Evolutionary conservation across 208 protist genomes (phyloP), one percentile per base, ranked within the genome.

Genomic region (Crithidia fasciculata): DNA sequence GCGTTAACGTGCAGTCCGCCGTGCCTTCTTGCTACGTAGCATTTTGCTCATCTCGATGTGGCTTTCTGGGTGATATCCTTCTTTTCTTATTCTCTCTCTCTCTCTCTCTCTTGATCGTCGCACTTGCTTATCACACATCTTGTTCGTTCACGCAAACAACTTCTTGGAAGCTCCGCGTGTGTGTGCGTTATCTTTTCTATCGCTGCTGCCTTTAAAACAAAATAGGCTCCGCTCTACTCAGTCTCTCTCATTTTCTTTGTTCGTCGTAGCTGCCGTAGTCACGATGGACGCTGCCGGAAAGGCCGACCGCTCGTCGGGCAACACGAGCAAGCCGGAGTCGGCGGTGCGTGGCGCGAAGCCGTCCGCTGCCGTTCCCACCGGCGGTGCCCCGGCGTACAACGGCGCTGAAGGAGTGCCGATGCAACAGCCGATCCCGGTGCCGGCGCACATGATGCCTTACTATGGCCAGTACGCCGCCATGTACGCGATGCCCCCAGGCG

Each of bases 381-480:
- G 44, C 9, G 59, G 28, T 10, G 37, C 49, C 40, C 61, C 74
- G 18, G 55, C 67, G 39, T 74, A 79, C 52, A 13, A 45, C 47
- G 58, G 45, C 15, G 53, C 70, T 13, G 66, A 69, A 5, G 54
- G 60, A 10, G 4, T 68, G 63, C 28, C 28, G 13, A 40, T 55
- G 12, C 16, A 40, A 28, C 72, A 71, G 52, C 60, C 58, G 36
- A 64, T 76, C 12, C 67, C 67, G 28, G 63, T 79, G 52, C 44
- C 72, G 13, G 44, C 70, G 36, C 68, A 50, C 2, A 62, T 70
- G 39, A 70, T 76, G 61, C 71, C 72, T 10, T 79, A 79, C 67
- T 72, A 74, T 39, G 67, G 67, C 12, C 74, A 72, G 67, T 79
- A 76, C 66, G 56, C 76, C 44, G 63, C 76, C n/a, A 62, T 81